Percentiles rank a stretch among this genome's conserved stretches.
These are phyloP conservation scores for Kluyveromyces marxianus DNA, from an alignment of 1,139 yeast genomes.

Conservation along the genomic window DNA sequence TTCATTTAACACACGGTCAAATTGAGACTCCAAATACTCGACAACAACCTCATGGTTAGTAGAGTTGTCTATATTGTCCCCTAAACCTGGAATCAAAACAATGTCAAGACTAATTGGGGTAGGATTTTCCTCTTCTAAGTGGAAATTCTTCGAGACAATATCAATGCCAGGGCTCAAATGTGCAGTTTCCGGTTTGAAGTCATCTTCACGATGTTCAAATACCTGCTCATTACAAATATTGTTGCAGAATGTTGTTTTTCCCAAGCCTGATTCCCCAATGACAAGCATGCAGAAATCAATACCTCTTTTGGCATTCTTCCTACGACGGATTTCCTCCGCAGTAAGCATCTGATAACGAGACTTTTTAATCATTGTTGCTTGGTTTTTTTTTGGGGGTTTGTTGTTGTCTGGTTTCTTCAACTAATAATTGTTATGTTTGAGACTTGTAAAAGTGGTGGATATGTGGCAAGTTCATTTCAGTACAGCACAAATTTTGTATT, in stretches of 20 bases:
- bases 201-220: constrained; percentile 25
- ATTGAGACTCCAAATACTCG: constrained; percentile 47
- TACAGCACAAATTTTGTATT: too few species aligned
- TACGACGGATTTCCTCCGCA: constrained; percentile 43
- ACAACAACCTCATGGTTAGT: constrained; percentile 36
- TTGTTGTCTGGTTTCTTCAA: too few species aligned
- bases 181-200: constrained; percentile 17
- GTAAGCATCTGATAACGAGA: constrained; percentile 9
- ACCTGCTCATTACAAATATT: constrained; percentile 41
- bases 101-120: constrained; percentile 38
- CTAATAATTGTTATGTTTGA: too few species aligned
- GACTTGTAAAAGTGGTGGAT: too few species aligned
- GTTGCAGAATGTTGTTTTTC: constrained; percentile 57
- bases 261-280: constrained; percentile 55
- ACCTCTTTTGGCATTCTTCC: constrained; percentile 51
- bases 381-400: background rate
- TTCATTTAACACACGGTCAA: constrained; percentile 47
- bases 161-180: constrained; percentile 26
- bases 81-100: constrained; percentile 41
- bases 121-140: constrained; percentile 34
- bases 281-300: constrained; percentile 50
- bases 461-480: too few species aligned
- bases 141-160: constrained; percentile 21
- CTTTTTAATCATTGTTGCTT: background rate
- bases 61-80: constrained; percentile 34